phyloP scores from a whole-genome alignment of 192 early-diverging fungal genomes.

The Coemansia sp. region DNA sequence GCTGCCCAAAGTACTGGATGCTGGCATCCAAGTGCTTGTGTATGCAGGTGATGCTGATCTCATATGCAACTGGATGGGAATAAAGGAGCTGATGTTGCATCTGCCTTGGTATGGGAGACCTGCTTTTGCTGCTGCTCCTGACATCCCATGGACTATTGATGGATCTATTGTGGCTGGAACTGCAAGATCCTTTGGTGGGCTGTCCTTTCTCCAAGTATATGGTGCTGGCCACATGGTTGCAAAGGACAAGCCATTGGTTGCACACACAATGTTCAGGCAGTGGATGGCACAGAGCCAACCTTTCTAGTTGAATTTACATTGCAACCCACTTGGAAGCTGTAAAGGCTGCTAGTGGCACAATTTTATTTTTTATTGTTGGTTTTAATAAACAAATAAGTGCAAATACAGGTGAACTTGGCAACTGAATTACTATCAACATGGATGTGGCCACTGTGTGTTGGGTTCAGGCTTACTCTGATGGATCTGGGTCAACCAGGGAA shows the following conservation, averaged over 20 bases:
- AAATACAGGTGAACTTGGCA: too few species aligned
- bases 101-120: constrained; percentile 79
- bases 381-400: too few species aligned
- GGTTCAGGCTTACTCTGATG: too few species aligned
- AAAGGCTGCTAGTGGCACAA: too few species aligned
- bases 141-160: constrained; percentile 65
- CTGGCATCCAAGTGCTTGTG: constrained; percentile 75
- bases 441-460: too few species aligned
- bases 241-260: constrained; percentile 80
- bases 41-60: constrained; percentile 91
- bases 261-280: constrained; percentile 77
- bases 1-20: constrained; percentile 68
- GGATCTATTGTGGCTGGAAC: constrained; percentile 48
- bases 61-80: constrained; percentile 84
- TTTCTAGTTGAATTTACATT: neutral
- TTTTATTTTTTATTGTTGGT: too few species aligned
- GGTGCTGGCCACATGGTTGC: constrained; percentile 90
- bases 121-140: constrained; percentile 70
- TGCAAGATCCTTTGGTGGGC: constrained; percentile 63
- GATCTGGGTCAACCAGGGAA: too few species aligned
- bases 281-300: constrained; percentile 57
- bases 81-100: constrained; percentile 80
- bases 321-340: too few species aligned
- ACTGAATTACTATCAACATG: too few species aligned
- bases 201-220: constrained; percentile 82